These are phyloP conservation scores for Lasiosphaeria hispida DNA, from an alignment of 495 filamentous ascomycete species.

Conservation along the genomic window DNA sequence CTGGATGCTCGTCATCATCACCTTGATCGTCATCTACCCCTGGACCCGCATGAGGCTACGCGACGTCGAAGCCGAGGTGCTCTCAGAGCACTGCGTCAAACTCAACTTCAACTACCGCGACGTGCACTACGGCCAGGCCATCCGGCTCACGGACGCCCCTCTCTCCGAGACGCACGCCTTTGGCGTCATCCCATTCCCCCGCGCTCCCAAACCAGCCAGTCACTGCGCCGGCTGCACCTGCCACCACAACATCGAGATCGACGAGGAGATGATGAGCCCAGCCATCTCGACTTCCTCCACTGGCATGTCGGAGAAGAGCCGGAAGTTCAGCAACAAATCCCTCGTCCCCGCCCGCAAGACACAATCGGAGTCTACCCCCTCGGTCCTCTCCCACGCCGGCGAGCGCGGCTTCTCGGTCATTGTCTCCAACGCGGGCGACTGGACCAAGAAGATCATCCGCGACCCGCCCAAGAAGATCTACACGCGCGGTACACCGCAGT, in stretches of 20 bases:
- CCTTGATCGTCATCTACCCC: constrained; percentile 59
- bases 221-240: constrained; percentile 21
- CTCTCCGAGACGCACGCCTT: constrained; percentile 81
- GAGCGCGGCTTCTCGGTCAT: constrained; percentile 66
- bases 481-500: constrained; percentile 53
- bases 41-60: constrained; percentile 66
- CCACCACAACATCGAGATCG: background rate
- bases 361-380: constrained; percentile 43
- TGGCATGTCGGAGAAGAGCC: background rate
- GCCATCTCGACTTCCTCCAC: background rate
- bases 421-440: constrained; percentile 81
- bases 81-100: constrained; percentile 69
- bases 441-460: constrained; percentile 65
- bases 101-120: constrained; percentile 64
- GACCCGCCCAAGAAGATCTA: constrained; percentile 59
- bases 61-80: constrained; percentile 56
- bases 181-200: constrained; percentile 63
- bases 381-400: constrained; percentile 54
- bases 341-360: constrained; percentile 41
- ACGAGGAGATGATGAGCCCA: background rate
- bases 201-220: constrained; percentile 2
- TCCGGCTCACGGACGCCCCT: constrained; percentile 55
- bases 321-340: constrained; percentile 28
- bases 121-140: constrained; percentile 53
- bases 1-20: constrained; percentile 65